phyloP scores from a whole-genome alignment of 2,329 filamentous ascomycete genomes.

The Phialemonium atrogriseum region DNA sequence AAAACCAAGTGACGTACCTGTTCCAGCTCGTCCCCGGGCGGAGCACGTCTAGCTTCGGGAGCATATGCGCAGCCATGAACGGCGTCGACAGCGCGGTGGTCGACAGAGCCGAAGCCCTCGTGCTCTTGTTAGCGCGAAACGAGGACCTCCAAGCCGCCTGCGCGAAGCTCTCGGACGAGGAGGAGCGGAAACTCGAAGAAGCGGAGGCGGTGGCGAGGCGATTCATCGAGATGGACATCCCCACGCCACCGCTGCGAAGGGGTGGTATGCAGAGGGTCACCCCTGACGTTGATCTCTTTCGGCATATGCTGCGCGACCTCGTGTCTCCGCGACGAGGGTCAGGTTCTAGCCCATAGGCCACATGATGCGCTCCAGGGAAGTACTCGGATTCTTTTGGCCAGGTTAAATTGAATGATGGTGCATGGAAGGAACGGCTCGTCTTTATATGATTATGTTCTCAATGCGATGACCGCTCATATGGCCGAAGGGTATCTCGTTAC shows the following conservation, averaged over 20 bases:
- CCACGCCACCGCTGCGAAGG: constrained; percentile 6
- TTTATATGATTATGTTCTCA: no score
- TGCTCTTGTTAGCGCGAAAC: constrained; percentile 57
- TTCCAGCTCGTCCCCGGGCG: constrained; percentile 62
- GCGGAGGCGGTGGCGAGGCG: constrained; percentile 54
- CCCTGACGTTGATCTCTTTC: no score
- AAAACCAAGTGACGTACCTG: constrained; percentile 64
- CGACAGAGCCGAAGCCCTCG: constrained; percentile 66
- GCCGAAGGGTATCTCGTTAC: no score
- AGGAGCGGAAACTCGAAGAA: constrained; percentile 57
- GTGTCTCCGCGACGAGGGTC: no score
- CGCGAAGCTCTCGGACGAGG: constrained; percentile 54
- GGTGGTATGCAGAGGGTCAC: not conserved
- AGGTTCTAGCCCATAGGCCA: no score
- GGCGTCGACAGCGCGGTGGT: constrained; percentile 68
- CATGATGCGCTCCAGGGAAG: no score
- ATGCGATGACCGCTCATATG: no score
- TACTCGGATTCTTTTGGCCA: no score
- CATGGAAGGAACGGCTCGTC: no score
- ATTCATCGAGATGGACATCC: constrained; percentile 42
- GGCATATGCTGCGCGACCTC: no score
- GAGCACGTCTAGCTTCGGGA: constrained; percentile 77
- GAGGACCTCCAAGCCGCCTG: constrained; percentile 71
- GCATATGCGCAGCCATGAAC: constrained; percentile 77
- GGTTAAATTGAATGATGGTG: no score